phyloP scores from a whole-genome alignment of 202 grass and related monocot species.

The Eragrostis tef region DNA sequence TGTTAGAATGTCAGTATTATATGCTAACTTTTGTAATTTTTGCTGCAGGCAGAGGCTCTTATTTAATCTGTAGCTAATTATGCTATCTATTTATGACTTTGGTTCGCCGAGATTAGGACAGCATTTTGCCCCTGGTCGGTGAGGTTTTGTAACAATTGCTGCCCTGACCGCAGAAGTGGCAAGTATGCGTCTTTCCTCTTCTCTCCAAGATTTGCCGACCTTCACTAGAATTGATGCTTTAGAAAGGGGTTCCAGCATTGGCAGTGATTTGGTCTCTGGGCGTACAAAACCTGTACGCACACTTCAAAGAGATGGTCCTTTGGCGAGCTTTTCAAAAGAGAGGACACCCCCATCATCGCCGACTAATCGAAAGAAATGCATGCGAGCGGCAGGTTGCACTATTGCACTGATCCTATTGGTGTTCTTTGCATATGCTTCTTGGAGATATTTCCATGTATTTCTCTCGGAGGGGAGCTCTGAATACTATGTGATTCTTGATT shows the following conservation, averaged over 20 bases:
- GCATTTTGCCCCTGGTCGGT: conserved; percentile 24
- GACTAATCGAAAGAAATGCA: conserved; percentile 80
- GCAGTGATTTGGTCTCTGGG: conserved; percentile 58
- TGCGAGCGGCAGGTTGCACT: conserved; percentile 54
- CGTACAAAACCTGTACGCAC: conserved; percentile 64
- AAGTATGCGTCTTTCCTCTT: conserved; percentile 82
- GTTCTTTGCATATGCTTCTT: conserved; percentile 61
- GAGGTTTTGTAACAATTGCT: conserved; percentile 19
- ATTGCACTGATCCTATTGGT: conserved; percentile 58
- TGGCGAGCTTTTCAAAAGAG: conserved; percentile 93
- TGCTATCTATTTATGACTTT: conserved; percentile 39
- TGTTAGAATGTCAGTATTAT: neutral
- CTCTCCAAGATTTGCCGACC: conserved; percentile 85
- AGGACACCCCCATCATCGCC: conserved; percentile 70
- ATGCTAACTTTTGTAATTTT: conserved; percentile 23
- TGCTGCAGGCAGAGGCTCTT: conserved; percentile 37
- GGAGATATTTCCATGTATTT: conserved; percentile 69
- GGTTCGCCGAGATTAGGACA: neutral
- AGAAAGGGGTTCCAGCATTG: conserved; percentile 62
- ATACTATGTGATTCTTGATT: conserved; percentile 98
- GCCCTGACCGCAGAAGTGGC: conserved; percentile 14
- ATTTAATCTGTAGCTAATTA: conserved; percentile 8
- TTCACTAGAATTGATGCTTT: conserved; percentile 67
- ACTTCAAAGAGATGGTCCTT: conserved; percentile 70
- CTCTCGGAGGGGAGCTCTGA: conserved; percentile 73